Base-by-base conservation (phyloP, 495 filamentous ascomycete species). In the Lophiostoma macrostomum region DNA sequence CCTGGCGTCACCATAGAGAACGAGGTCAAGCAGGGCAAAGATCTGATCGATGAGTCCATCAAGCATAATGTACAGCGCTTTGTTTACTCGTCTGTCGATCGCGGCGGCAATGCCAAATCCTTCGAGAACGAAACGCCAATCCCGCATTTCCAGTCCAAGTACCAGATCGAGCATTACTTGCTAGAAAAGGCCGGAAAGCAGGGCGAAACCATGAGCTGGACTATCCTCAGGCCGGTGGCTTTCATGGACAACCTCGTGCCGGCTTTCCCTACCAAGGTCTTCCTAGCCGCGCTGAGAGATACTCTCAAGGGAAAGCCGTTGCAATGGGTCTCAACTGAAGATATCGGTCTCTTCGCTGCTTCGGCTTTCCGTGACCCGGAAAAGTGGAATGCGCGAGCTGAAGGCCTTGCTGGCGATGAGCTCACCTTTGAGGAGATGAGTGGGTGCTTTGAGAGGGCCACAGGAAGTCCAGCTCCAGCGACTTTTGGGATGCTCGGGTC, bases 221-320 rank as follows among this genome's bases (percentile, higher is more conserved):
- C 64, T 4, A 53, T 67, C 22, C 53, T 69, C 14, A 36, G 82
- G n/a, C 82, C 85, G 0, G 75, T 76, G 0, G 78, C 79, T 0
- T 90, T 88, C 68, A 79, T 85, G 69, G 85, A 88, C 6, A 85
- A 84, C 59, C 63, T 85, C 14, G 72, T 67, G 0, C 77, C 79
- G 0, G 77, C 73, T 31, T 80, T 86, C 58, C 53, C 70, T 11
- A 81, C 79, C 30, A 83, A 80, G 51, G 71, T 82, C 0, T 85
- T 88, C 63, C 46, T 71, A 1, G 76, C 82, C 0, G 69, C 74
- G 4, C 71, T 80, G 63, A 71, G 72, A 37, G 72, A 72, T 29
- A 63, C 70, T 11, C 67, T 73, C 7, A 7, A 20, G 38, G 66
- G 71, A 1, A 76, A 74, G 32, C 76, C 76, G 0, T 56, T 88